Conservation (phyloP, 768 basidiomycete genomes). For the Mycena vitilis region DNA sequence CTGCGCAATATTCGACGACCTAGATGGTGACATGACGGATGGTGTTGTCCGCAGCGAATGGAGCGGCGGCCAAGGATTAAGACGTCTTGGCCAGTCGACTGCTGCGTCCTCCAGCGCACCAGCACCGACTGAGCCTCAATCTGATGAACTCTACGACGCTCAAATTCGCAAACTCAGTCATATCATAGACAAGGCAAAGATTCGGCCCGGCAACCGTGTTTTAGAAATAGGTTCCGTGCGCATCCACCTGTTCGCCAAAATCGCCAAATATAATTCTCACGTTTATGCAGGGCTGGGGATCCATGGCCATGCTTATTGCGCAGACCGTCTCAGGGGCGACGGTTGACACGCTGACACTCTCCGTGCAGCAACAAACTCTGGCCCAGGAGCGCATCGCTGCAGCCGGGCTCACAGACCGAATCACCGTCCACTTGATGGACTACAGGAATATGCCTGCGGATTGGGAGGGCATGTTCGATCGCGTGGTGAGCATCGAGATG, state of each 20-base stretch:
- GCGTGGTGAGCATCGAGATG: slow-evolving; percentile 83
- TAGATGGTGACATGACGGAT: slow-evolving; percentile 66
- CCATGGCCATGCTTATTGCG: slow-evolving; percentile 73
- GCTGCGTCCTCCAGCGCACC: slow-evolving; percentile 21
- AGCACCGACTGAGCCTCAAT: slow-evolving; percentile 34
- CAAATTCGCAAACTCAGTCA: slow-evolving; percentile 73
- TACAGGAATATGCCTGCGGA: slow-evolving; percentile 72
- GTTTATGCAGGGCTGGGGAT: slow-evolving; percentile 68
- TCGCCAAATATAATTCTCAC: background rate
- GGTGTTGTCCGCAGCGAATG: slow-evolving; percentile 43
- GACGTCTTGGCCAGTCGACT: slow-evolving; percentile 38
- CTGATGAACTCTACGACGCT: slow-evolving; percentile 55
- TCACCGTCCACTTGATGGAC: slow-evolving; percentile 81
- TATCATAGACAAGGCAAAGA: slow-evolving; percentile 73
- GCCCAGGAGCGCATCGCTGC: slow-evolving; percentile 65
- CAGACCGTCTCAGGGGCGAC: slow-evolving; percentile 63
- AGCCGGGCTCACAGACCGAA: slow-evolving; percentile 62
- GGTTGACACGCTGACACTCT: slow-evolving; percentile 81
- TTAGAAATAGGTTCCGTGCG: slow-evolving; percentile 75
- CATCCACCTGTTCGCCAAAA: background rate
- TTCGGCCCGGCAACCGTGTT: slow-evolving; percentile 65
- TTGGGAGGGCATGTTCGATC: slow-evolving; percentile 75
- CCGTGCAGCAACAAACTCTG: slow-evolving; percentile 69
- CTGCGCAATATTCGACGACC: slow-evolving; percentile 74
- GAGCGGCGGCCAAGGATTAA: slow-evolving; percentile 52